Evolutionary conservation across 768 basidiomycete species (phyloP), one percentile per base, ranked within the genome.

Genomic region (Tulasnella sp.): DNA sequence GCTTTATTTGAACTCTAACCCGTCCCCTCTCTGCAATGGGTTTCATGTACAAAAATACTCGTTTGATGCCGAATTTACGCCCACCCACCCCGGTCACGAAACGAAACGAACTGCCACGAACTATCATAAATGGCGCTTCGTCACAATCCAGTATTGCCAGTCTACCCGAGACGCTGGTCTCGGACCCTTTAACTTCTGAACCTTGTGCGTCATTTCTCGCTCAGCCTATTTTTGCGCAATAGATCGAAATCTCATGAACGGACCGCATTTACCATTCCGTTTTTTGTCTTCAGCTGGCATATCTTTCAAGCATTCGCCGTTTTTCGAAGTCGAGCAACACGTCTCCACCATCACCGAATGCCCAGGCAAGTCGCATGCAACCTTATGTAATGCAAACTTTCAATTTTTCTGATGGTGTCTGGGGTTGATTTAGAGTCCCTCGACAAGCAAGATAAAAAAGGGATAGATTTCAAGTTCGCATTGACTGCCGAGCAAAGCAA

Each of bases 251-350:
- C 73, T 74, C 9, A 39, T 38, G n/a, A n/a, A 2, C 1, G 36
- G 6, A 31, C 72, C 36, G 10, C 5, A n/a, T 21, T 18, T 18
- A n/a, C 44, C 14, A n/a, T n/a, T n/a, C 31, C 39, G n/a, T 39
- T 52, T 52, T n/a, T n/a, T n/a, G n/a, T 52, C 24, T 52, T 21
- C 36, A 76, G 75, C 81, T 93, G 94, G 84, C 31, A 90, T 95
- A 62, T 90, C 89, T 73, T 95, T 95, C 86, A 94, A 92, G 82
- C 88, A 89, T 14, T 95, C 94, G 0, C 94, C 94, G 0, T 96
- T 95, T 84, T 92, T 92, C 82, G 86, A 85, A 18, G 84, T 93
- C 3, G 91, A 93, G 74, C 91, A 93, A 82, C 83, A 87, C 7
- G 90, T 94, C 16, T 93, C 93, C 3, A 79, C 80, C 38, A 86